Conservation (phyloP, 805 yeast genomes). For the Clavispora vitiphila region DNA sequence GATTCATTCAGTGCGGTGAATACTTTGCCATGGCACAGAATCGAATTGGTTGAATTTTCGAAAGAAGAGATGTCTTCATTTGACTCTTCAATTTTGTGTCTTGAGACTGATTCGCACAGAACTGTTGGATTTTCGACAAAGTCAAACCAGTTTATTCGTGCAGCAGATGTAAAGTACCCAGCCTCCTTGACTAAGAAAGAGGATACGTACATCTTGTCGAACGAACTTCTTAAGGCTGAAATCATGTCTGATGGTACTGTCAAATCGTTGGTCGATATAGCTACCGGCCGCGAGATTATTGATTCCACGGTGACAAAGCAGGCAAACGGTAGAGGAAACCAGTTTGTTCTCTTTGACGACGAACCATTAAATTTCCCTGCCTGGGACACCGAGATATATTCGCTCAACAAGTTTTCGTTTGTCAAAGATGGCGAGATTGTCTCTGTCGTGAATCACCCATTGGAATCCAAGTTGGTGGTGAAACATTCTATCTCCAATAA, state of each 20-base stretch:
- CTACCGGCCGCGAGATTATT: constrained; percentile 57
- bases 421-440: constrained; percentile 35
- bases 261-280: constrained; percentile 57
- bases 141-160: constrained; percentile 10
- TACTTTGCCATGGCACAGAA: constrained; percentile 63
- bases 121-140: constrained; percentile 11
- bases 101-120: constrained; percentile 4
- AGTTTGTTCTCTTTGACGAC: constrained; percentile 78
- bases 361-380: constrained; percentile 91
- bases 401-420: constrained; percentile 65
- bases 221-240: constrained; percentile 55
- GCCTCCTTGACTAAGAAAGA: constrained; percentile 42
- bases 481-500: constrained; percentile 52
- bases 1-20: constrained; percentile 28
- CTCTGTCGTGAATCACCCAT: constrained; percentile 46
- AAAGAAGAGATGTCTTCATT: constrained; percentile 3
- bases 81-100: constrained; percentile 4
- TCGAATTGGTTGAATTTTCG: constrained; percentile 39
- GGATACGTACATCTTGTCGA: constrained; percentile 48
- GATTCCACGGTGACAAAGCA: constrained; percentile 52
- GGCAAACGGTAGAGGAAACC: constrained; percentile 63
- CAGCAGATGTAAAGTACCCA: constrained; percentile 31
- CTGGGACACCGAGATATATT: constrained; percentile 94
- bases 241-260: constrained; percentile 52
- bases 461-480: constrained; percentile 60